Conservation (phyloP, 768 basidiomycete genomes). For the Mycena crocata region DNA sequence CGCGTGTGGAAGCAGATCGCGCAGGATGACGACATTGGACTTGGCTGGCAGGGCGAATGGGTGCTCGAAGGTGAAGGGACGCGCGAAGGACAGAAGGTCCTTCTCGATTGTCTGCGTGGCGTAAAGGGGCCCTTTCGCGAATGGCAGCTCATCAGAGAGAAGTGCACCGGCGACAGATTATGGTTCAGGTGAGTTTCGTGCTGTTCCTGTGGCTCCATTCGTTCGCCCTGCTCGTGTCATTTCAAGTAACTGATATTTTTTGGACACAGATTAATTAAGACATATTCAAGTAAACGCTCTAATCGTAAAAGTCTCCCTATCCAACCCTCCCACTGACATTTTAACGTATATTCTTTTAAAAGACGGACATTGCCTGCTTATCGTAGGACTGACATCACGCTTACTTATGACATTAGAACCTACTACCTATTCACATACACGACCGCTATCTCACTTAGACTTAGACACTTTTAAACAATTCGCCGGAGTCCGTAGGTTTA, state of each 20-base stretch:
- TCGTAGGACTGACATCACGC: background rate
- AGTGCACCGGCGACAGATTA: slow-evolving; percentile 65
- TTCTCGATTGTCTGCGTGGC: slow-evolving; percentile 67
- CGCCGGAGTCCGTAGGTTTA: too few species aligned
- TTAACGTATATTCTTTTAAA: background rate
- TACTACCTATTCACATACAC: too few species aligned
- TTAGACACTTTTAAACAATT: too few species aligned
- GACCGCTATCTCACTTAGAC: too few species aligned
- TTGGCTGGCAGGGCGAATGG: slow-evolving; percentile 79
- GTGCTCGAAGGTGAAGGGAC: slow-evolving; percentile 85
- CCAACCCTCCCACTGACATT: background rate
- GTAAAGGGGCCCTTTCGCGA: slow-evolving; percentile 41
- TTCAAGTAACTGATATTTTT: too few species aligned
- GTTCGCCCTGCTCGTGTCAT: too few species aligned
- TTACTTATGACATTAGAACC: too few species aligned
- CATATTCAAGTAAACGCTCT: slow-evolving; percentile 19
- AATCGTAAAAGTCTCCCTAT: background rate
- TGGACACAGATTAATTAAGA: slow-evolving; percentile 33
- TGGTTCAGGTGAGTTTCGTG: slow-evolving; percentile 71
- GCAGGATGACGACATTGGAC: slow-evolving; percentile 47
- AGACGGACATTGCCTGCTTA: background rate
- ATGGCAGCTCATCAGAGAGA: slow-evolving; percentile 73
- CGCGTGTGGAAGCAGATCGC: slow-evolving; percentile 49
- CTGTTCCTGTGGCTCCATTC: too few species aligned
- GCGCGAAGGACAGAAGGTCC: slow-evolving; percentile 65